Evolutionary conservation across 2,329 filamentous ascomycete genomes (phyloP), one percentile per base, ranked within the genome.

Genomic region (Ilyonectria mors-panacis): DNA sequence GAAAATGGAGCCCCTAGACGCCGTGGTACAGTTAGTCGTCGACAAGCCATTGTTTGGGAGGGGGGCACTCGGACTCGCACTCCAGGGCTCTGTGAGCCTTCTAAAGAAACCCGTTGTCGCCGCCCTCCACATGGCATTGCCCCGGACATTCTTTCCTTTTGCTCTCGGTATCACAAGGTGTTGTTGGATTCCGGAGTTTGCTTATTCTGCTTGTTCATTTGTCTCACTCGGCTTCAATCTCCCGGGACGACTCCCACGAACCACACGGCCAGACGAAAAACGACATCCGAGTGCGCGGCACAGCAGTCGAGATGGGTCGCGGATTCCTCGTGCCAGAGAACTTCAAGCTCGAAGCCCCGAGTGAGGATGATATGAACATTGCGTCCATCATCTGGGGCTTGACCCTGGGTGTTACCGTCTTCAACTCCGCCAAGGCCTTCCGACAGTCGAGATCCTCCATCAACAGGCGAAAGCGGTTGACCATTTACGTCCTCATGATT

Each of bases 331-430:
- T 76, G 17, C 74, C 74, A 0, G 73, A 73, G 4, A 13, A 19
- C 21, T 76, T 70, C 56, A 57, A 64, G 45, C 59, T 53, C 12
- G 69, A 75, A 1, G 42, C 64, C 17, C 73, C 74, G 6, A 59
- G 66, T 26, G 74, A 76, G 1, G 56, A 39, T 44, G 73, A 76
- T 28, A 75, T 76, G 74, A 76, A 76, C 59, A 35, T 76, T 47
- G 74, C 74, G 13, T 76, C 74, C 12, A 76, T 76, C 57, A 71
- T 73, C 19, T 76, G 74, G 74, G 74, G 74, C 28, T 33, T 76
- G 44, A 75, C 74, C n/a, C 45, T 76, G 42, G 74, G 74, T 6
- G 65, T 76, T 30, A 67, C 54, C 2, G 42, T 76, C 45, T 76
- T 76, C 26, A 76, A 75, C 60, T 8, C 65, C 13, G 70, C 73